phyloP scores from a whole-genome alignment of 2,329 filamentous ascomycete genomes.

The Didymella pinodella region DNA sequence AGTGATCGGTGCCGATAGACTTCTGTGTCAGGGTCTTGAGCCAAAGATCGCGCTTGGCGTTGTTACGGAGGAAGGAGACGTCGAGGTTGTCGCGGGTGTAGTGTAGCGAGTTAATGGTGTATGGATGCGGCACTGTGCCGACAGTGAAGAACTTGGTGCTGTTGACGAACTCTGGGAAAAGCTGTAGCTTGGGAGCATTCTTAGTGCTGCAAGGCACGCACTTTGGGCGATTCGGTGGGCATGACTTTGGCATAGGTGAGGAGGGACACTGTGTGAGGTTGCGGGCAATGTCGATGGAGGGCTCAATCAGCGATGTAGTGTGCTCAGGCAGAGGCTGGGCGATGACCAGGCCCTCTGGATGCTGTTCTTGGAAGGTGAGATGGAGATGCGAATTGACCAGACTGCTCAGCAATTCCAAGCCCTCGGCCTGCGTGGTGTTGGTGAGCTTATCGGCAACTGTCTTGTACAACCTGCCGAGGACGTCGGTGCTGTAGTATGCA shows the following conservation, averaged over 20 bases:
- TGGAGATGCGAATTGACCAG: conserved; percentile 89
- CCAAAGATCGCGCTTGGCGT: conserved; percentile 80
- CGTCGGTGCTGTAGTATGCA: conserved; percentile 76
- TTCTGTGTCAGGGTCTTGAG: conserved; percentile 74
- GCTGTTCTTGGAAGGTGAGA: conserved; percentile 81
- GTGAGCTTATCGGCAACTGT: conserved; percentile 70
- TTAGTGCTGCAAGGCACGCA: conserved; percentile 76
- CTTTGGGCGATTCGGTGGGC: conserved; percentile 79
- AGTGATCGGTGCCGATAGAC: conserved; percentile 69
- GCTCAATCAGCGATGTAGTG: conserved; percentile 76
- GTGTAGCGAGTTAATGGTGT: conserved; percentile 76
- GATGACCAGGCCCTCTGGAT: conserved; percentile 78
- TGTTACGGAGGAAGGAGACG: conserved; percentile 58
- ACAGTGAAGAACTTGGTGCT: conserved; percentile 78
- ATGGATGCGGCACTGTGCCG: conserved; percentile 88
- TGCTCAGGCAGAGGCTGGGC: conserved; percentile 80
- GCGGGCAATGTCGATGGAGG: conserved; percentile 72
- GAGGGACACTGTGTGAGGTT: conserved; percentile 78
- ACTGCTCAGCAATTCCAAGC: conserved; percentile 70
- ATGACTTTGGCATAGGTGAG: conserved; percentile 76
- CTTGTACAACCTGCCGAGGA: conserved; percentile 70
- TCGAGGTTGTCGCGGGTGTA: conserved; percentile 60
- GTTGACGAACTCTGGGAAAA: conserved; percentile 74
- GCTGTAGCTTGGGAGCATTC: conserved; percentile 71
- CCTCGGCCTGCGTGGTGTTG: conserved; percentile 62